A percentile compares a stretch with the other conserved stretches of the same genome.
These are phyloP conservation scores for Aureobasidium sp. DNA, from an alignment of 2,329 filamentous ascomycete species.

Conservation along the genomic window DNA sequence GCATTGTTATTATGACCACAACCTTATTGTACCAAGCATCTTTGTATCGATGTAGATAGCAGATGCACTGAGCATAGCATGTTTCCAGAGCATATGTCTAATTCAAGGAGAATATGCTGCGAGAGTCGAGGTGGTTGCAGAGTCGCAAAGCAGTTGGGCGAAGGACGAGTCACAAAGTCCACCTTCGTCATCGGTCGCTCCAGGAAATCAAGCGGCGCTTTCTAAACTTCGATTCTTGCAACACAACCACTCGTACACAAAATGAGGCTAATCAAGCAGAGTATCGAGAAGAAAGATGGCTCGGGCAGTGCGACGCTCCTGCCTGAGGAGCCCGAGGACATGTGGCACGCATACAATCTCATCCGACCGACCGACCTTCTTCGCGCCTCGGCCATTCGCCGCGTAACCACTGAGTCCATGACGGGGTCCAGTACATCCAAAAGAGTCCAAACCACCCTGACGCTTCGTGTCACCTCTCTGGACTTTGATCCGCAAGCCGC, in stretches of 20 bases:
- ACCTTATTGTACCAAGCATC: background rate
- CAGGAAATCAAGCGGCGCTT: background rate
- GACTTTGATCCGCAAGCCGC: slow-evolving; percentile 64
- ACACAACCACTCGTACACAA: slow-evolving; percentile 13
- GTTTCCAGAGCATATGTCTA: background rate
- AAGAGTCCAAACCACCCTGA: slow-evolving; percentile 57
- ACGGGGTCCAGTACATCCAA: slow-evolving; percentile 57
- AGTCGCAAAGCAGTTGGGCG: background rate
- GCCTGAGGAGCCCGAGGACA: slow-evolving; percentile 69
- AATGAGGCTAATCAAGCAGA: slow-evolving; percentile 62
- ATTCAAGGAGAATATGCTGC: background rate
- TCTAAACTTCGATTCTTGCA: background rate
- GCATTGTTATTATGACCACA: background rate
- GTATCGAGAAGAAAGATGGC: slow-evolving; percentile 57
- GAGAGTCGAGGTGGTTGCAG: background rate
- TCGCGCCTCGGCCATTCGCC: slow-evolving; percentile 59
- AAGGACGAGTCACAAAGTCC: background rate
- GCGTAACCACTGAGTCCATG: slow-evolving; percentile 54
- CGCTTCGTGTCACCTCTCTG: slow-evolving; percentile 57
- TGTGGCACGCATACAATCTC: slow-evolving; percentile 74
- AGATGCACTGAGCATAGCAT: background rate
- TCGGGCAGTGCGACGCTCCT: slow-evolving; percentile 59
- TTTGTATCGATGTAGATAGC: background rate
- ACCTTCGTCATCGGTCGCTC: slow-evolving; percentile 9
- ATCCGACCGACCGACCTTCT: slow-evolving; percentile 60